Conservation (phyloP, 1,139 yeast species). For the Candida sp. region DNA sequence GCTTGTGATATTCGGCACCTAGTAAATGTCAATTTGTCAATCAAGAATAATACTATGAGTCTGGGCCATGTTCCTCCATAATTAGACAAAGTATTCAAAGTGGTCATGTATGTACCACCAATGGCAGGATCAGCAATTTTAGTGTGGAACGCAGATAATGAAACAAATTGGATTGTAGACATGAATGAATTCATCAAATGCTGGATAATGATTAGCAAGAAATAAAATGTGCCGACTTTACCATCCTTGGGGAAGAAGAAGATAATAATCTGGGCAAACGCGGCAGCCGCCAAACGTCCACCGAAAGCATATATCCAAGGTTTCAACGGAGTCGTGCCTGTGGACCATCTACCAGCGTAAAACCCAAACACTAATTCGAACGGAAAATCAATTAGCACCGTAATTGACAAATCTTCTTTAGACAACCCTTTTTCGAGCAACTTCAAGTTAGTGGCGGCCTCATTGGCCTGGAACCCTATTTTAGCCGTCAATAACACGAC, state of each 20-base stretch:
- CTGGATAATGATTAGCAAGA: slow-evolving; percentile 69
- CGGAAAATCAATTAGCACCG: slow-evolving; percentile 93
- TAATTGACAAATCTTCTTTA: slow-evolving; percentile 89
- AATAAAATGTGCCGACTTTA: slow-evolving; percentile 45
- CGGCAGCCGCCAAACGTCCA: slow-evolving; percentile 80
- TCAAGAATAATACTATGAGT: slow-evolving; percentile 68
- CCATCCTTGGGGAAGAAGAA: slow-evolving; percentile 65
- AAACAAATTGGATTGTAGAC: slow-evolving; percentile 94
- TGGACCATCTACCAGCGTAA: slow-evolving; percentile 94
- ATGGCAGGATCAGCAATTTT: slow-evolving; percentile 92
- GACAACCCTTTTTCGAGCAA: slow-evolving; percentile 90
- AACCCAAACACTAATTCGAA: slow-evolving; percentile 94
- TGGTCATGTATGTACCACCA: slow-evolving; percentile 98
- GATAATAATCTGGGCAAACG: slow-evolving; percentile 72
- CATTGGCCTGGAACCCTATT: slow-evolving; percentile 93
- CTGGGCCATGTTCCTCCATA: slow-evolving; percentile 99
- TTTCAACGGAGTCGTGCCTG: slow-evolving; percentile 63
- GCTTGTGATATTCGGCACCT: slow-evolving; percentile 37
- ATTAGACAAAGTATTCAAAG: slow-evolving; percentile 86
- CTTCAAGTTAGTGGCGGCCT: slow-evolving; percentile 91
- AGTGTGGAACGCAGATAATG: slow-evolving; percentile 92
- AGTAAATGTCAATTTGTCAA: slow-evolving; percentile 72
- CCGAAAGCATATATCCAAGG: slow-evolving; percentile 92
- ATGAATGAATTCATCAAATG: slow-evolving; percentile 87
- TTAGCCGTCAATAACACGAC: slow-evolving; percentile 76